phyloP scores from a whole-genome alignment of 371 early-diverging fungal genomes.

The Phascolomyces articulosus region DNA sequence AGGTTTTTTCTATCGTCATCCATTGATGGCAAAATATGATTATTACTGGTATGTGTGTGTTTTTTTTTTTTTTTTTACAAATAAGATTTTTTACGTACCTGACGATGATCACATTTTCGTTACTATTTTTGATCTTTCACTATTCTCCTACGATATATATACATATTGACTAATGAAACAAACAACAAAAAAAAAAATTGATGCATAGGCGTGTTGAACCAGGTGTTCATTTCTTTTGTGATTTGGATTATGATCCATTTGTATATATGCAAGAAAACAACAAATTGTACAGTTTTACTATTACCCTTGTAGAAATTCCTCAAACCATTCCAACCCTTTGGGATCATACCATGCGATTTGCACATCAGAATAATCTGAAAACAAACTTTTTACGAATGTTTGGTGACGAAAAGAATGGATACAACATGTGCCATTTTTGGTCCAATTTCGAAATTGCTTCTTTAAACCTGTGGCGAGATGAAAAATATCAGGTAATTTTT shows the following conservation, averaged over 20 bases:
- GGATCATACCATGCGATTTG: slow-evolving; percentile 67
- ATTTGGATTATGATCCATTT: slow-evolving; percentile 92
- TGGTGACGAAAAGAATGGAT: slow-evolving; percentile 41
- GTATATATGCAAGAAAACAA: slow-evolving; percentile 73
- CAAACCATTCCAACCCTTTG: slow-evolving; percentile 88
- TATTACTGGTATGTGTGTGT: slow-evolving; percentile 82
- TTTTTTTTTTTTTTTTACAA: background rate
- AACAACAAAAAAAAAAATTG: too few species aligned
- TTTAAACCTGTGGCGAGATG: slow-evolving; percentile 74
- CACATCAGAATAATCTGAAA: slow-evolving; percentile 37
- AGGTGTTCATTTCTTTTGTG: slow-evolving; percentile 86
- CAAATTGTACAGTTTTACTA: slow-evolving; percentile 85
- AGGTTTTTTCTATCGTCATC: slow-evolving; percentile 92
- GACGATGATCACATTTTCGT: too few species aligned
- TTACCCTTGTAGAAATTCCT: slow-evolving; percentile 79
- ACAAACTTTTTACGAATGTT: slow-evolving; percentile 43
- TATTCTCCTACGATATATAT: too few species aligned
- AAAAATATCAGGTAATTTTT: slow-evolving; percentile 60
- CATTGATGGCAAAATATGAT: slow-evolving; percentile 77
- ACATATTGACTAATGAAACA: too few species aligned
- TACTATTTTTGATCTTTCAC: too few species aligned
- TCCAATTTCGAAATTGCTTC: slow-evolving; percentile 91
- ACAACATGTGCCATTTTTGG: slow-evolving; percentile 87
- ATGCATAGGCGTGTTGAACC: slow-evolving; percentile 96
- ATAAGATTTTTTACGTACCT: too few species aligned